Base-by-base conservation (phyloP, 2,329 filamentous ascomycete species). In the Periconia sp. region DNA sequence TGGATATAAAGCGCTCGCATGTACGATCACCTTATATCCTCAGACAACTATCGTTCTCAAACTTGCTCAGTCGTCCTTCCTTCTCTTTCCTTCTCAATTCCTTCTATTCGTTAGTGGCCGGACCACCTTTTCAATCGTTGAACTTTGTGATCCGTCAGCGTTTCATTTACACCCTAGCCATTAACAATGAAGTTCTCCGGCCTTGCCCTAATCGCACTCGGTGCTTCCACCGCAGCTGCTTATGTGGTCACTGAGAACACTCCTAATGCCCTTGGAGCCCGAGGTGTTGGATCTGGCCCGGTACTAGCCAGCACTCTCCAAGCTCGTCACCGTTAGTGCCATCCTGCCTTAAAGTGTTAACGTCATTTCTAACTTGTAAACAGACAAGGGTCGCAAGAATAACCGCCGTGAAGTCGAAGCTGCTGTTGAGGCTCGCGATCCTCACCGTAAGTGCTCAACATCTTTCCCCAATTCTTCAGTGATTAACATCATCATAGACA, bases 1-100 rank as follows among this genome's bases (percentile, higher is more conserved):
- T 52, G 54, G 52, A 56, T 68, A 69, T 70, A 70, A 68, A 66
- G 58, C 51, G 56, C 57, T 51, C 51, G 50, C 41, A 37, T 47
- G 55, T 58, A 60, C 60, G 63, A 59, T 56, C 57, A 50, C 33
- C 54, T 44, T 55, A 57, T 55, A 50, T 45, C 50, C 56, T 57
- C 60, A 65, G 58, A 57, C 66, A 58, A 65, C 60, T 57, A 69
- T 66, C 68, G 64, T 68, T 63, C 68, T 70, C 67, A 66, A 66
- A 66, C 58, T 49, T 66, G 64, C 68, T 69, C 65, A 66, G 57
- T 54, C 59, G 62, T 58, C 55, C 56, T 66, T 60, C 55, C 43
- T 61, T 66, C 58, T 56, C 53, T 54, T 65, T 61, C 49, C 50
- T 59, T 53, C 52, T 62, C 62, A 58, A 55, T 65, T 61, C 55